These are phyloP conservation scores for Globisporangium radiosum DNA, from an alignment of 352 stramenopile species.

Conservation along the genomic window DNA sequence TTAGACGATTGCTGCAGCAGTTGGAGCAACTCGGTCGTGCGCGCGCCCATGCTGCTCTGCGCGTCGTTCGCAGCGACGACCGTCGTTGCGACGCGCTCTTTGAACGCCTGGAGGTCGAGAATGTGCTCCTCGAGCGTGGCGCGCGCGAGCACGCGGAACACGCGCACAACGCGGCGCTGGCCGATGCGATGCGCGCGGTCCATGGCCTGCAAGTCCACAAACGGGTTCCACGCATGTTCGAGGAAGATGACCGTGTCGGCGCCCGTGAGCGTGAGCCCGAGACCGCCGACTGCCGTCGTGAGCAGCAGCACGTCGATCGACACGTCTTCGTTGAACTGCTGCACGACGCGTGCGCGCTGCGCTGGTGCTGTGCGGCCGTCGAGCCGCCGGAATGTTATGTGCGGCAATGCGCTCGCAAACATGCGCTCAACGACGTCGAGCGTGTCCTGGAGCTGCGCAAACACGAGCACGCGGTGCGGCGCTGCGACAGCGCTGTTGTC, in stretches of 20 bases:
- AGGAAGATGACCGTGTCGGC: constrained; percentile 97
- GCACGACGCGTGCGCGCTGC: constrained; percentile 77
- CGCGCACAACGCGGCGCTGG: constrained; percentile 58
- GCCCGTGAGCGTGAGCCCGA: constrained; percentile 95
- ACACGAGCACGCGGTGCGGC: constrained; percentile 93
- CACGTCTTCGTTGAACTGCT: constrained; percentile 90
- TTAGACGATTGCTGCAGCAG: constrained; percentile 51
- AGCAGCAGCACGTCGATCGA: constrained; percentile 93
- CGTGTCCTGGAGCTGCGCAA: constrained; percentile 92
- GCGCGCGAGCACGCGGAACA: constrained; percentile 78
- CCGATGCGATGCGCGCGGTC: constrained; percentile 78
- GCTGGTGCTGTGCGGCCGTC: constrained; percentile 84
- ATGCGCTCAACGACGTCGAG: constrained; percentile 91
- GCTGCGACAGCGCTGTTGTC: constrained; percentile 11
- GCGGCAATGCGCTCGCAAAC: constrained; percentile 62
- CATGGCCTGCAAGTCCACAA: constrained; percentile 93
- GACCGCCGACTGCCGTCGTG: constrained; percentile 92
- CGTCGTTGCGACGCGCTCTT: constrained; percentile 59
- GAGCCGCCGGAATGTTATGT: constrained; percentile 83
- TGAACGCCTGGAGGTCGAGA: constrained; percentile 74
- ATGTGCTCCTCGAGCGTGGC: constrained; percentile 74
- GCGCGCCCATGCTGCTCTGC: constrained; percentile 52
- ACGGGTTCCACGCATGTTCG: constrained; percentile 98
- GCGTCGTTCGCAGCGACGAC: constrained; percentile 50
- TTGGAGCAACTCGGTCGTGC: constrained; percentile 54